These are phyloP conservation scores for Phoma herbarum DNA, from an alignment of 2,329 filamentous ascomycete species.

Conservation along the genomic window DNA sequence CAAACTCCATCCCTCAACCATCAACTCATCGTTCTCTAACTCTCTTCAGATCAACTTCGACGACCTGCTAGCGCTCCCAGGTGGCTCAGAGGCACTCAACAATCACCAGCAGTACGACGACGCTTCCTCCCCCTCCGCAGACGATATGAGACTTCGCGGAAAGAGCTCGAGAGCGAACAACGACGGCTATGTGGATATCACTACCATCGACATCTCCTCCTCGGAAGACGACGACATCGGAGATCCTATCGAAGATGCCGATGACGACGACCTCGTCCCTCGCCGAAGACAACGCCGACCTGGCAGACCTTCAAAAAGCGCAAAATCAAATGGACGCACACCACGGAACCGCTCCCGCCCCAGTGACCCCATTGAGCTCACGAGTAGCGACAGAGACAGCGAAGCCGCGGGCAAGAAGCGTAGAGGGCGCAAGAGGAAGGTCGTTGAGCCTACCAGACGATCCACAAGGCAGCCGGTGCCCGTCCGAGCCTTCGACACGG, in stretches of 20 bases:
- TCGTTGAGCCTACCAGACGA: conserved; percentile 39
- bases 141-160: conserved; percentile 40
- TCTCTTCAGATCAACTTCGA: conserved; percentile 55
- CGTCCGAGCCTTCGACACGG: conserved; percentile 25
- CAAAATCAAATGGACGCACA: conserved; percentile 12
- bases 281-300: conserved; percentile 26
- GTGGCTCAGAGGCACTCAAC: conserved; percentile 58
- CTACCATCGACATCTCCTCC: conserved; percentile 41
- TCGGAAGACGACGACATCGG: conserved; percentile 33
- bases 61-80: conserved; percentile 55
- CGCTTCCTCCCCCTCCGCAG: conserved; percentile 23
- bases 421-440: conserved; percentile 29
- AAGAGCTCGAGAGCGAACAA: conserved; percentile 26
- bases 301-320: neutral
- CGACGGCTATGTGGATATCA: conserved; percentile 43
- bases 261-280: conserved; percentile 38
- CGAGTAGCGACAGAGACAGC: conserved; percentile 37
- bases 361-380: conserved; percentile 16
- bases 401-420: conserved; percentile 23
- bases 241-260: conserved; percentile 8
- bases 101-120: conserved; percentile 48
- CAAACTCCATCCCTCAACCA: neutral
- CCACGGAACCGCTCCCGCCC: conserved; percentile 30
- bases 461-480: conserved; percentile 35
- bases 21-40: neutral